phyloP scores from a whole-genome alignment of 495 filamentous ascomycete species.

The Aspergillus conjunctus region DNA sequence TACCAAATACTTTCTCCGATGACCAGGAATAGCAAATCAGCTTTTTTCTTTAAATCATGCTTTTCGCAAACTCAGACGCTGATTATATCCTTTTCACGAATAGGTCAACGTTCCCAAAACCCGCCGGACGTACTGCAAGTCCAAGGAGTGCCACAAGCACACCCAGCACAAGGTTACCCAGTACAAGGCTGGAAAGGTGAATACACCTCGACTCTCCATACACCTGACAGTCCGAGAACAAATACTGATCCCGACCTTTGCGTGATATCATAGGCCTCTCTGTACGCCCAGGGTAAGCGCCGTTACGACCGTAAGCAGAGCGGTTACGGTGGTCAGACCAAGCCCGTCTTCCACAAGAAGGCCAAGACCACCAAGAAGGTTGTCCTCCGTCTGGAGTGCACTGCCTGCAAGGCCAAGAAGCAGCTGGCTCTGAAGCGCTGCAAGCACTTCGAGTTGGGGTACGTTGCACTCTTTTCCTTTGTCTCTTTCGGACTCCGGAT shows the following conservation, averaged over 20 bases:
- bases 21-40: constrained; percentile 7
- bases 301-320: constrained; percentile 99
- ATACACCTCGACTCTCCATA: constrained; percentile 18
- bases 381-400: constrained; percentile 96
- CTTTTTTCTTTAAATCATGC: constrained; percentile 1
- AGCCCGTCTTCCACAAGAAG: constrained; percentile 99
- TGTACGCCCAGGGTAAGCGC: constrained; percentile 98
- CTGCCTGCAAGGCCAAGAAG: constrained; percentile 95
- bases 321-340: constrained; percentile 99
- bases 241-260: constrained; percentile 31
- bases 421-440: constrained; percentile 97
- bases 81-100: constrained; percentile 29
- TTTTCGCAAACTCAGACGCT: constrained; percentile 27
- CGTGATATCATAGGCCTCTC: constrained; percentile 65
- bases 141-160: constrained; percentile 93
- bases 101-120: constrained; percentile 92
- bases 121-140: constrained; percentile 92
- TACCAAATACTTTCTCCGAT: constrained; percentile 19
- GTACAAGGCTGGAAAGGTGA: constrained; percentile 94
- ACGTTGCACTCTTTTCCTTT: constrained; percentile 43
- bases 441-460: constrained; percentile 99
- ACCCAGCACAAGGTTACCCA: constrained; percentile 92
- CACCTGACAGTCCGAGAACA: constrained; percentile 6
- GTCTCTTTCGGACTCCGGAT: not conserved
- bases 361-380: constrained; percentile 99